Percentiles rank a stretch among this genome's conserved stretches.
Conservation (phyloP, 148 eudicot species). For the Drosera capensis region DNA sequence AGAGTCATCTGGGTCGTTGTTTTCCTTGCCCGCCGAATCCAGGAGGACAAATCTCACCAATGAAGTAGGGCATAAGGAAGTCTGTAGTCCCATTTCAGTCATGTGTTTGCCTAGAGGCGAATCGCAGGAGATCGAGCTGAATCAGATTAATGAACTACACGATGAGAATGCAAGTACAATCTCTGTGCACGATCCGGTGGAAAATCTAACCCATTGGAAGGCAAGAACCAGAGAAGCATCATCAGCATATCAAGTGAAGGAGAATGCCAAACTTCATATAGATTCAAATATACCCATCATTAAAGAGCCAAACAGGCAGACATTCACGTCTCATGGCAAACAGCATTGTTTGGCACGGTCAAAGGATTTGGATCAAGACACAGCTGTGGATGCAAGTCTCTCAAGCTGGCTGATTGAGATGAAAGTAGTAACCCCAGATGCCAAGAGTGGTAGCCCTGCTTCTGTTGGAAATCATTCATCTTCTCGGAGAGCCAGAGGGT, state of each 20-base stretch:
- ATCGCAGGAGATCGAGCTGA: not conserved
- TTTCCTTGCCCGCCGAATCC: conserved; percentile 47
- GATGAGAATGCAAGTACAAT: not conserved
- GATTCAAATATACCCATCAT: not conserved
- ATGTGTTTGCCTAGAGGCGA: not conserved
- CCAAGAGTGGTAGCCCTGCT: not conserved
- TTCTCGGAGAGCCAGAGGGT: not conserved
- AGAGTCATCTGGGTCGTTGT: conserved; percentile 30
- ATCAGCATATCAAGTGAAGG: not conserved
- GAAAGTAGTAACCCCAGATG: not conserved
- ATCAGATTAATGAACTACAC: not conserved
- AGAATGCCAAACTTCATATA: conserved; percentile 15
- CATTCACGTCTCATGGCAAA: not conserved
- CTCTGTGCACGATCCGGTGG: conserved; percentile 31
- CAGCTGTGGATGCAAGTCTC: not conserved
- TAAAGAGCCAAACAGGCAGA: not conserved
- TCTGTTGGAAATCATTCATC: conserved; percentile 1
- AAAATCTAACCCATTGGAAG: conserved; percentile 43
- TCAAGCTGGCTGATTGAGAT: not conserved
- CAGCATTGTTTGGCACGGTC: not conserved
- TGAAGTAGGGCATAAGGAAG: conserved; percentile 28
- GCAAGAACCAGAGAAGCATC: conserved; percentile 12
- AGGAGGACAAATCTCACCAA: conserved; percentile 22
- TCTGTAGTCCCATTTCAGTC: conserved; percentile 30
- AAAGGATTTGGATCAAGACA: not conserved